Conservation (phyloP, 176 grass and related monocot genomes). For the Zizania latifolia region DNA sequence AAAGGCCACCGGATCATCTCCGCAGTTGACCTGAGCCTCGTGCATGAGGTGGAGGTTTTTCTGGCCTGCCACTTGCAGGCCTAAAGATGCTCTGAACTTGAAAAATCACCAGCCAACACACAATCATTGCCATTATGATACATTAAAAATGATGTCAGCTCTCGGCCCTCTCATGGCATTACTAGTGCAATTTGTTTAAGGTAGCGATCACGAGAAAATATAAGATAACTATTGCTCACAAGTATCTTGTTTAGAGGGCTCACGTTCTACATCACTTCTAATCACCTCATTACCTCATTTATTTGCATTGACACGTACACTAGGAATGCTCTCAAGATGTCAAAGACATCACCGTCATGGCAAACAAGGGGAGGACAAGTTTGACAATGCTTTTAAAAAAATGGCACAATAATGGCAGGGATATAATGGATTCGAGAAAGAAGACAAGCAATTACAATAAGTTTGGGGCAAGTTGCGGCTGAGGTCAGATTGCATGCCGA, state of each 20-base stretch:
- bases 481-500: conserved; percentile 24
- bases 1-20: not conserved
- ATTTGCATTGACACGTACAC: too few species aligned
- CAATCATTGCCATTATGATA: conserved; percentile 16
- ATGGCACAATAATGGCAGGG: conserved; percentile 5
- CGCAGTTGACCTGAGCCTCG: not conserved
- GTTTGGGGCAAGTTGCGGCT: not conserved
- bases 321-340: too few species aligned
- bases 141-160: not conserved
- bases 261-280: too few species aligned
- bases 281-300: too few species aligned
- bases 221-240: too few species aligned
- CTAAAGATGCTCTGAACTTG: conserved; percentile 2
- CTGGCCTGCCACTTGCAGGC: conserved; percentile 13
- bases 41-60: not conserved
- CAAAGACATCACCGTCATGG: not conserved
- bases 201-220: too few species aligned
- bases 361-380: not conserved
- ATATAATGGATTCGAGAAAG: not conserved
- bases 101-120: not conserved
- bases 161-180: not conserved
- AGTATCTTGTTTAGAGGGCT: too few species aligned
- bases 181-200: too few species aligned
- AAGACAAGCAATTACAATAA: not conserved
- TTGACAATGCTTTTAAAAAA: conserved; percentile 16